Evolutionary conservation across 148 eudicot genomes (phyloP).

Genomic region (Vaccinium macrocarpon): DNA sequence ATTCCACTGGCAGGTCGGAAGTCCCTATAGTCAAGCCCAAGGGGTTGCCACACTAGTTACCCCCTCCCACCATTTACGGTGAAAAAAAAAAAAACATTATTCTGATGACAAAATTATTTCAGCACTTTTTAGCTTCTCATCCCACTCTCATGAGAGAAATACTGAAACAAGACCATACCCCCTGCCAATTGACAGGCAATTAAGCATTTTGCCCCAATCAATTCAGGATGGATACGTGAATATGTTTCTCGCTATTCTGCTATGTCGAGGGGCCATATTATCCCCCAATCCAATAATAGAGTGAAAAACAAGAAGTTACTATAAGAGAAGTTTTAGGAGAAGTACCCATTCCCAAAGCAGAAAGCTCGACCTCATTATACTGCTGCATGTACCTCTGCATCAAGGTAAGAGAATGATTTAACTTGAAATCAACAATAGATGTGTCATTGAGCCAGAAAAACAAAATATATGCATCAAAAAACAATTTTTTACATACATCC

Average conservation of each 20-base stretch:
- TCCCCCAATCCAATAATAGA: background rate
- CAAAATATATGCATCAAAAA: background rate
- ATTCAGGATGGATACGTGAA: background rate
- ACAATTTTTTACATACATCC: background rate
- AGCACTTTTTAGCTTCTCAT: background rate
- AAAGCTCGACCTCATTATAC: slow-evolving; percentile 80
- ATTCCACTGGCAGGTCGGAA: too few species aligned
- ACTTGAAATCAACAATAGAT: background rate
- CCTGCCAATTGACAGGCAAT: background rate
- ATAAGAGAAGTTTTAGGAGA: background rate
- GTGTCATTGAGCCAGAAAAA: background rate
- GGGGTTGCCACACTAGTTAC: too few species aligned
- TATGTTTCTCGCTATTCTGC: background rate
- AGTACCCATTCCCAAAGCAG: slow-evolving; percentile 86
- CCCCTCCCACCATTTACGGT: too few species aligned
- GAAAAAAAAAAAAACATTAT: background rate
- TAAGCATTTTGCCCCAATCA: background rate
- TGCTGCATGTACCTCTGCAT: slow-evolving; percentile 76
- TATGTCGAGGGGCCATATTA: background rate
- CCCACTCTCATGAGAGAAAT: background rate
- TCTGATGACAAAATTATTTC: background rate
- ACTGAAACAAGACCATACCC: background rate
- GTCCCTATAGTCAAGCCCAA: too few species aligned
- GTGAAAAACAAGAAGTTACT: background rate
- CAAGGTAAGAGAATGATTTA: slow-evolving; percentile 7